Evolutionary conservation across 2,329 filamentous ascomycete genomes (phyloP).

Genomic region (Arthrinium puccinioides): DNA sequence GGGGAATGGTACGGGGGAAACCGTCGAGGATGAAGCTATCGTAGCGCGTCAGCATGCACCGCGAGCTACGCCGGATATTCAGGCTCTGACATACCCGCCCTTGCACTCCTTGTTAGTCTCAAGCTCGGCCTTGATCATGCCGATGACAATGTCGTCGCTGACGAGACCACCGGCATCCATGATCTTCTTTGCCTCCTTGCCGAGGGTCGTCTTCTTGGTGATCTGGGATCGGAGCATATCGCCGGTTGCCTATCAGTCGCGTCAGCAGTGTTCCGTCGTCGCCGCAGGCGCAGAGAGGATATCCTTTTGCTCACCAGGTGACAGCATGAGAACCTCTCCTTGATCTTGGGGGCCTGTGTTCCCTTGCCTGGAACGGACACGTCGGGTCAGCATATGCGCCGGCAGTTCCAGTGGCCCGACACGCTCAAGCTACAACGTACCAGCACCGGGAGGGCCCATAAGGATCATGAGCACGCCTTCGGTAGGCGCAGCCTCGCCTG

Average conservation of each 20-base stretch:
- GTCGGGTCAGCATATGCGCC: too few relatives aligned
- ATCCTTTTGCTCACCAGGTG: slow-evolving; percentile 72
- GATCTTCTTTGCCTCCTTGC: slow-evolving; percentile 98
- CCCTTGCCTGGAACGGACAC: slow-evolving; percentile 71
- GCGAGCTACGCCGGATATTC: too few relatives aligned
- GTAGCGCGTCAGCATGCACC: too few relatives aligned
- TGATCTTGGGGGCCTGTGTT: slow-evolving; percentile 95
- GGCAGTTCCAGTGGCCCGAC: too few relatives aligned
- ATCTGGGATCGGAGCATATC: slow-evolving; percentile 99
- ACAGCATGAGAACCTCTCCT: slow-evolving; percentile 96
- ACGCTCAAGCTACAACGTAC: too few relatives aligned
- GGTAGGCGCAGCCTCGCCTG: slow-evolving; percentile 45
- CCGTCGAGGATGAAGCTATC: slow-evolving; percentile 97
- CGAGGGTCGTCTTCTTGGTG: slow-evolving; percentile 90
- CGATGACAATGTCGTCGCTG: slow-evolving; percentile 98
- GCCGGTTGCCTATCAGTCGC: slow-evolving; percentile 70
- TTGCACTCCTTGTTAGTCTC: slow-evolving; percentile 92
- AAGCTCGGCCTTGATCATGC: slow-evolving; percentile 98
- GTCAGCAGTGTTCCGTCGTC: neutral
- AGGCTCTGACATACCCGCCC: slow-evolving; percentile 76
- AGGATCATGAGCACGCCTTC: slow-evolving; percentile 89
- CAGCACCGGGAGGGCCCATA: slow-evolving; percentile 94
- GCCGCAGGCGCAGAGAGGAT: too few relatives aligned
- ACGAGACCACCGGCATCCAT: slow-evolving; percentile 98
- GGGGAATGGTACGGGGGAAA: slow-evolving; percentile 92